A percentile compares a stretch with the other conserved stretches of the same genome.
phyloP scores from a whole-genome alignment of 176 grass and related monocot genomes.

The Guadua angustifolia region DNA sequence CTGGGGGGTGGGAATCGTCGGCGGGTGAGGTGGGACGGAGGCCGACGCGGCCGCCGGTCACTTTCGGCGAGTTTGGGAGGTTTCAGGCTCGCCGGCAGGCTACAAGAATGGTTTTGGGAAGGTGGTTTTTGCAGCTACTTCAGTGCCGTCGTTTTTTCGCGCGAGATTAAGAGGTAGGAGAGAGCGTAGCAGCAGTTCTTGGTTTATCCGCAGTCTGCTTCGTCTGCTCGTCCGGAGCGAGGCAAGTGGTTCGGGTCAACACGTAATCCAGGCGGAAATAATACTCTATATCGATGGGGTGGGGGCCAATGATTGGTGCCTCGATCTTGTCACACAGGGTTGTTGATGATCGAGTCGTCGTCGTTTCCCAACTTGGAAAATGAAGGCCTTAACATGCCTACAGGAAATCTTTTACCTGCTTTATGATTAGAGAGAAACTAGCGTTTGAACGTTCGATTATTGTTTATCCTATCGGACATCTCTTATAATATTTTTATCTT shows the following conservation, averaged over 20 bases:
- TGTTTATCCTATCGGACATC: no score
- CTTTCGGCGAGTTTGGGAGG: not conserved
- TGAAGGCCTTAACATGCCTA: not conserved
- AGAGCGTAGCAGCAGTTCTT: not conserved
- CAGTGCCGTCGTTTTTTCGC: not conserved
- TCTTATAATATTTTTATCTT: no score
- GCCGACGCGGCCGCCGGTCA: not conserved
- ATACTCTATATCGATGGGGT: not conserved
- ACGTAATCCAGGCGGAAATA: not conserved
- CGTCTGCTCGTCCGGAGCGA: not conserved
- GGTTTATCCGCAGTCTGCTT: not conserved
- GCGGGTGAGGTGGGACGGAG: not conserved
- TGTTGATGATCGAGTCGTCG: not conserved
- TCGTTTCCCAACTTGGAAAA: not conserved
- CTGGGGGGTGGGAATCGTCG: not conserved
- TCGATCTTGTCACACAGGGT: not conserved
- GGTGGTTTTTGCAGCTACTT: not conserved
- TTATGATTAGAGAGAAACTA: no score
- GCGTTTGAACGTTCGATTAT: no score
- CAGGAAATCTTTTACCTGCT: not conserved
- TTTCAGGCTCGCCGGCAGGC: not conserved
- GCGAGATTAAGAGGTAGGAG: not conserved
- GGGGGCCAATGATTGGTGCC: constrained; percentile 17
- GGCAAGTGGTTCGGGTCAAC: not conserved
- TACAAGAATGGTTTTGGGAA: not conserved